Evolutionary conservation across 345 rosid species (phyloP), one percentile per base, ranked within the genome.

Genomic region (Diplotaxis tenuifolia): DNA sequence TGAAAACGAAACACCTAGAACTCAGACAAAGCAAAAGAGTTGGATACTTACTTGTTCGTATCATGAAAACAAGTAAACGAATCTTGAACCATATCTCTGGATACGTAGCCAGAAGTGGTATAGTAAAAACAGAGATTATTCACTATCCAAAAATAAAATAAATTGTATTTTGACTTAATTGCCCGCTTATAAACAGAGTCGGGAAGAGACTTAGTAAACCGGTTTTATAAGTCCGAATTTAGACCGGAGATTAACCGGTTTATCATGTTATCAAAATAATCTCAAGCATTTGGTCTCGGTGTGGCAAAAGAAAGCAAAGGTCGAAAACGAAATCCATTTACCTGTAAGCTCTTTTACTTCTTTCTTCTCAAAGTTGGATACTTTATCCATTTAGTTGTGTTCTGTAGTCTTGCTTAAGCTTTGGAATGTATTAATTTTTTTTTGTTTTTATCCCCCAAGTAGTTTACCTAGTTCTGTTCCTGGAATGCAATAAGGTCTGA

Each of bases 341-440:
- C 20, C 10, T 45, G 79, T 76, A 76, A 76, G 75, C 75, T 69
- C 57, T 27, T n/a, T 53, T 58, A 42, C 53, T 38, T 74, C 23
- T n/a, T 68, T 62, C 68, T 6, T 15, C 58, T 55, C 65, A 21
- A 69, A 68, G 38, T 62, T 15, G 21, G 9, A 6, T 18, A 54
- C n/a, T 28, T 47, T 60, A 55, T 62, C 29, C 29, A 62, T 55
- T 28, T 75, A 62, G 21, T 27, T 40, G 28, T 53, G 58, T 28
- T 75, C 2, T 54, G 11, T 32, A 62, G 4, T 21, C 21, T 18
- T 63, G 11, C 40, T 32, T n/a, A 60, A 36, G 36, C 15, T 60
- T 11, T 15, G 15, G 21, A 4, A n/a, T 65, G 27, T 49, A 15
- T 15, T 28, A 4, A 32, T 22, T 45, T 70, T 45, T 1, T 27